Evolutionary conservation across 148 eudicot species (phyloP).

Genomic region (Fallopia convolvulus): DNA sequence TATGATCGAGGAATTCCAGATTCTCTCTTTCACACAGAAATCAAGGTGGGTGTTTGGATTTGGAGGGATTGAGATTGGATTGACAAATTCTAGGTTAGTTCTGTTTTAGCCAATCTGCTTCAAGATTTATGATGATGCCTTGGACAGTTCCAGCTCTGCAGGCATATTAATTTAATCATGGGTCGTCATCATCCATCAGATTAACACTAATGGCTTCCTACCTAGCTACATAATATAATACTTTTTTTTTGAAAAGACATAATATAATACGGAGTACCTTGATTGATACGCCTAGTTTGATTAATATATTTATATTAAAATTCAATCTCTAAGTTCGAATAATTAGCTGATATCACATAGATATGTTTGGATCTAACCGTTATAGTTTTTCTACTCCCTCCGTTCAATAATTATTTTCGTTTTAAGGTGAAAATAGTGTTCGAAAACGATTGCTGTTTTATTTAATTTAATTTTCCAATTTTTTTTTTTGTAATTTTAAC

Average conservation of each 20-base stretch:
- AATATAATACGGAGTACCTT: neutral
- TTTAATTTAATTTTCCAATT: no score
- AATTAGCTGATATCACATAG: no score
- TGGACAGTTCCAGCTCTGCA: constrained; percentile 36
- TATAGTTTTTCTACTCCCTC: no score
- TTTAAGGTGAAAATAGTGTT: no score
- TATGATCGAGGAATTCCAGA: constrained; percentile 10
- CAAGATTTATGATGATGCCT: constrained; percentile 56
- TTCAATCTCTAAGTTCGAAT: neutral
- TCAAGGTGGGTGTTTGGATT: constrained; percentile 31
- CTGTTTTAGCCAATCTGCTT: constrained; percentile 35
- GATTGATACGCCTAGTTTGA: neutral
- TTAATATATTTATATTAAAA: no score
- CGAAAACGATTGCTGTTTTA: no score
- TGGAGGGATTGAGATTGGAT: constrained; percentile 16
- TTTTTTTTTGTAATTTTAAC: no score
- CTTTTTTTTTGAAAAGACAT: no score
- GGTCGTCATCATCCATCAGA: neutral
- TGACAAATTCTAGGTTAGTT: constrained; percentile 25
- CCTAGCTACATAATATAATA: neutral
- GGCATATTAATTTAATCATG: constrained; percentile 6
- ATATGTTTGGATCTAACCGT: no score
- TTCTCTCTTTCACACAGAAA: constrained; percentile 34
- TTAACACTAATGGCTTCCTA: neutral
- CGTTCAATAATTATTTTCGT: no score